These are phyloP conservation scores for Exsudoporus frostii DNA, from an alignment of 768 basidiomycete species.

Conservation along the genomic window DNA sequence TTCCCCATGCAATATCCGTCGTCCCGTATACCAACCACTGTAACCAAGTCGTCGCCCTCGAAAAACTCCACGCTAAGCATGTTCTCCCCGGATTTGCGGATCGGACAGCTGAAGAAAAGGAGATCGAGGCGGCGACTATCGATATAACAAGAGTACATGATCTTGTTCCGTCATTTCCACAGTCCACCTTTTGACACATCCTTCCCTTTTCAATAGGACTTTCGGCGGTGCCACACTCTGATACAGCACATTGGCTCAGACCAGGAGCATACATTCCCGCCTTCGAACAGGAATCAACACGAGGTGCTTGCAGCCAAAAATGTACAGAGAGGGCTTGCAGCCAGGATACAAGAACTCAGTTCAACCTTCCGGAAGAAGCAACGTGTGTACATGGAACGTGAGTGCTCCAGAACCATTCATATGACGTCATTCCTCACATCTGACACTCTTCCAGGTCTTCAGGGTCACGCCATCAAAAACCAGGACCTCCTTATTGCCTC, in stretches of 20 bases:
- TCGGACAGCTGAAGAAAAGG: constrained; percentile 88
- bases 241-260: constrained; percentile 68
- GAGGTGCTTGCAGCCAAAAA: constrained; percentile 79
- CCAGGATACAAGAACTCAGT: constrained; percentile 91
- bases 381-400: constrained; percentile 97
- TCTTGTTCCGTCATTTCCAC: constrained; percentile 9
- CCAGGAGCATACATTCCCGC: constrained; percentile 63
- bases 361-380: constrained; percentile 95
- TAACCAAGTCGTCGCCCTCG: constrained; percentile 73
- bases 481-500: constrained; percentile 91
- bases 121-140: constrained; percentile 82
- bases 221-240: constrained; percentile 42
- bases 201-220: constrained; percentile 28
- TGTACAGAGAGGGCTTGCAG: constrained; percentile 93
- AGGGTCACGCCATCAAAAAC: constrained; percentile 97
- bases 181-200: constrained; percentile 4
- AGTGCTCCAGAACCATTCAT: constrained; percentile 34
- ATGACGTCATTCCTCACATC: constrained; percentile 15
- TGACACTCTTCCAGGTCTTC: constrained; percentile 58
- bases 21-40: constrained; percentile 13
- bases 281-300: constrained; percentile 43
- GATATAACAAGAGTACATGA: constrained; percentile 80
- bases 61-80: constrained; percentile 95
- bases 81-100: constrained; percentile 95
- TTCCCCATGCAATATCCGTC: constrained; percentile 10